Evolutionary conservation across 202 grass and related monocot species (phyloP).

Genomic region (Panicum hallii): DNA sequence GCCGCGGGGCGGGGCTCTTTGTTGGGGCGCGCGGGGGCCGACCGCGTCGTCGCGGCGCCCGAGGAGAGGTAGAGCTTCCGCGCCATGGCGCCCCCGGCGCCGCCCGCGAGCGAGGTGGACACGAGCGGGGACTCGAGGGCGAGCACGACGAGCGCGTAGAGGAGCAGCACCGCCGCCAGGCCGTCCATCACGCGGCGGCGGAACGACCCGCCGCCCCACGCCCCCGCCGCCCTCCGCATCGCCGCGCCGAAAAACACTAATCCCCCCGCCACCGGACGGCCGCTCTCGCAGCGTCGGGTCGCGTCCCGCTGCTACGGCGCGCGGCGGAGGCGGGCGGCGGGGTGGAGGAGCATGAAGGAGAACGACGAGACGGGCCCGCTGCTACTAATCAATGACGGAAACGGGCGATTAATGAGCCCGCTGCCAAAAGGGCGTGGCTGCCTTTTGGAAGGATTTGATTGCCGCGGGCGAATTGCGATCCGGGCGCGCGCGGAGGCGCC

Average conservation of each 20-base stretch:
- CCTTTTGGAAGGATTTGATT: slow-evolving; percentile 28
- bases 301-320: neutral
- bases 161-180: slow-evolving; percentile 48
- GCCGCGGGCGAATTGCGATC: neutral
- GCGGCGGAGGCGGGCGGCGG: neutral
- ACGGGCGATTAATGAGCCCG: neutral
- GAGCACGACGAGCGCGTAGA: slow-evolving; percentile 69
- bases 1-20: slow-evolving; percentile 34
- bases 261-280: neutral
- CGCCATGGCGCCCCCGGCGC: neutral
- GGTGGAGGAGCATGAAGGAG: neutral
- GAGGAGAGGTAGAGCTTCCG: slow-evolving; percentile 42
- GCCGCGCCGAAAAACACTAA: neutral
- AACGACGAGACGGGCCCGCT: neutral
- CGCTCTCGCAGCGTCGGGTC: neutral
- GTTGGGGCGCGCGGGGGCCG: slow-evolving; percentile 38
- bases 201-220: slow-evolving; percentile 18
- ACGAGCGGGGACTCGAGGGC: slow-evolving; percentile 74
- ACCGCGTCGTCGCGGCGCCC: neutral
- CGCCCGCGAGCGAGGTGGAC: neutral
- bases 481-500: neutral
- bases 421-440: slow-evolving; percentile 10
- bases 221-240: slow-evolving; percentile 63
- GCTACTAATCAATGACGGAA: neutral
- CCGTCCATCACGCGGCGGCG: slow-evolving; percentile 54